Evolutionary conservation across 2,329 filamentous ascomycete genomes (phyloP).

Genomic region (Triangularia setosa): DNA sequence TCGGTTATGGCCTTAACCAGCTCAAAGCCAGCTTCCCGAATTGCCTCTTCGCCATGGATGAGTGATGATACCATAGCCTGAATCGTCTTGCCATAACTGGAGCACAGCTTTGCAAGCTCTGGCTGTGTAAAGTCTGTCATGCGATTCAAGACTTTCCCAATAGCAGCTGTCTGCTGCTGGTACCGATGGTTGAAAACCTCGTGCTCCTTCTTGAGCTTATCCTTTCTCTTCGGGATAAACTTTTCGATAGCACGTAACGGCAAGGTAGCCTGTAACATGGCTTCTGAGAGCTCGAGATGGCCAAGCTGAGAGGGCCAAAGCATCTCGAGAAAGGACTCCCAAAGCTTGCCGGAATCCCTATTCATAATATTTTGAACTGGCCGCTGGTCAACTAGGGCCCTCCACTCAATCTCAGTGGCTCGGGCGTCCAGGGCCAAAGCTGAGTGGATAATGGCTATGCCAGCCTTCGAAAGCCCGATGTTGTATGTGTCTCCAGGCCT

Average conservation of each 20-base stretch:
- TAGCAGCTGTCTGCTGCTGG: slow-evolving; percentile 46
- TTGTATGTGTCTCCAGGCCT: slow-evolving; percentile 43
- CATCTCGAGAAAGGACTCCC: slow-evolving; percentile 69
- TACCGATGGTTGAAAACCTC: slow-evolving; percentile 68
- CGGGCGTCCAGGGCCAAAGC: slow-evolving; percentile 68
- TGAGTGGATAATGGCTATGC: slow-evolving; percentile 61
- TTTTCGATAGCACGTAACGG: slow-evolving; percentile 72
- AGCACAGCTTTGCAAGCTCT: slow-evolving; percentile 67
- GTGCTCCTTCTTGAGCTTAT: slow-evolving; percentile 44
- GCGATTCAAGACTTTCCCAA: slow-evolving; percentile 72
- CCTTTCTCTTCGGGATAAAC: slow-evolving; percentile 55
- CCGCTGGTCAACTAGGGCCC: slow-evolving; percentile 57
- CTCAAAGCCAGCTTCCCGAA: slow-evolving; percentile 76
- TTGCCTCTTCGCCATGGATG: slow-evolving; percentile 73
- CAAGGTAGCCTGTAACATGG: slow-evolving; percentile 66
- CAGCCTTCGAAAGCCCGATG: slow-evolving; percentile 50
- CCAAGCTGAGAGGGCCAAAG: slow-evolving; percentile 53
- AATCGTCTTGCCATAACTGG: slow-evolving; percentile 57
- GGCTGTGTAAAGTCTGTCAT: slow-evolving; percentile 70
- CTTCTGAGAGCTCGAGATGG: slow-evolving; percentile 66
- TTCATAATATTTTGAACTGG: slow-evolving; percentile 64
- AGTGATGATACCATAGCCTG: slow-evolving; percentile 74
- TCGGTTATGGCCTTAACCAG: slow-evolving; percentile 78
- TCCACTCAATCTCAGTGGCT: slow-evolving; percentile 64
- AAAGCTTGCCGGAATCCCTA: slow-evolving; percentile 70